Percentiles rank a stretch among this genome's conserved stretches.
These are phyloP conservation scores for Harringtonia lauricola DNA, from an alignment of 2,329 filamentous ascomycete species.

Conservation along the genomic window DNA sequence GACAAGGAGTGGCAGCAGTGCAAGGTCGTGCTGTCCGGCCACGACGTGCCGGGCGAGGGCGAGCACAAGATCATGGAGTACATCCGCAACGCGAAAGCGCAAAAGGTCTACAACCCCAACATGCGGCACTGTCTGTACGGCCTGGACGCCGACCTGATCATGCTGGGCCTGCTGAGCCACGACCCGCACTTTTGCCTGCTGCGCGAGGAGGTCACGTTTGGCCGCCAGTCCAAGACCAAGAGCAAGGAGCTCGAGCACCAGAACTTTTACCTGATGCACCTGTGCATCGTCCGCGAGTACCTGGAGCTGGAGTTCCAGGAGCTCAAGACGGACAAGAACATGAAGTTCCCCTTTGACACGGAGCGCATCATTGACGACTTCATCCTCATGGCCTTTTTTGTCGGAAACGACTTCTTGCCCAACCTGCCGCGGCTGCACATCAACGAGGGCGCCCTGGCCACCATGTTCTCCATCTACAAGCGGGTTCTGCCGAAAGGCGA, in stretches of 20 bases:
- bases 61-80: slow-evolving; percentile 99
- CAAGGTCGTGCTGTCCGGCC: slow-evolving; percentile 90
- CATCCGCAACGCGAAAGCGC: slow-evolving; percentile 92
- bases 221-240: slow-evolving; percentile 74
- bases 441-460: slow-evolving; percentile 90
- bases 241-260: slow-evolving; percentile 96
- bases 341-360: slow-evolving; percentile 79
- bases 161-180: slow-evolving; percentile 93
- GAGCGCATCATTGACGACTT: slow-evolving; percentile 98
- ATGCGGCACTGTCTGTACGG: slow-evolving; percentile 95
- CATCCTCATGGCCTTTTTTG: slow-evolving; percentile 98
- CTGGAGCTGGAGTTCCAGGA: slow-evolving; percentile 95
- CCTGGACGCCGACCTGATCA: slow-evolving; percentile 94
- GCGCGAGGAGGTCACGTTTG: slow-evolving; percentile 96
- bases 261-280: slow-evolving; percentile 94
- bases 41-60: slow-evolving; percentile 95
- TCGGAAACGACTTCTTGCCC: slow-evolving; percentile 97
- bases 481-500: slow-evolving; percentile 73
- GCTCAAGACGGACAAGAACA: slow-evolving; percentile 58
- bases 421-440: slow-evolving; percentile 95
- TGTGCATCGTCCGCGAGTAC: slow-evolving; percentile 96
- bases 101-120: slow-evolving; percentile 85
- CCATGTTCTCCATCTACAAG: slow-evolving; percentile 98
- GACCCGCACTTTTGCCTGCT: slow-evolving; percentile 97
- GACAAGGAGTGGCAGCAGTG: slow-evolving; percentile 96